Evolutionary conservation across 257 asterid species (phyloP).

Genomic region (Agastache rugosa): DNA sequence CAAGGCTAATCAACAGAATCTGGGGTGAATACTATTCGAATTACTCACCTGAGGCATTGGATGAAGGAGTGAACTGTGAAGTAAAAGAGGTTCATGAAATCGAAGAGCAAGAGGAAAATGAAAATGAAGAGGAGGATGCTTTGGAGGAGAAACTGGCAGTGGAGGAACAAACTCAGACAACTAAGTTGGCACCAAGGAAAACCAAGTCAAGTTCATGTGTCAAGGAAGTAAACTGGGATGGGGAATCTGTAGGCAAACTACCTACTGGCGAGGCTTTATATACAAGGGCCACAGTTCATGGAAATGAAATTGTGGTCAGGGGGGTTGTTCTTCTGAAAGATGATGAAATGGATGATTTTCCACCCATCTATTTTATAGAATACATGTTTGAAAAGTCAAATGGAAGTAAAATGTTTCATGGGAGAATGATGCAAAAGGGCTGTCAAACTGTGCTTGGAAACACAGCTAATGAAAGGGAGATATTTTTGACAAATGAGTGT

Average conservation of each 20-base stretch:
- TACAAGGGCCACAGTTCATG: constrained; percentile 58
- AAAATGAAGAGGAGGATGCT: constrained; percentile 77
- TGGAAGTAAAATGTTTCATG: constrained; percentile 85
- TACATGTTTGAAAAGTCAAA: constrained; percentile 80
- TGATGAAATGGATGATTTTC: constrained; percentile 54
- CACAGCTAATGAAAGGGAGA: constrained; percentile 82
- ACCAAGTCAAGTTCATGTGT: constrained; percentile 49
- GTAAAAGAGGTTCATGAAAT: constrained; percentile 66
- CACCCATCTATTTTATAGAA: constrained; percentile 67
- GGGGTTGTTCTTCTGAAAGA: constrained; percentile 66
- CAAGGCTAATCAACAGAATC: constrained; percentile 80
- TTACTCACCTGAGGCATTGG: constrained; percentile 67
- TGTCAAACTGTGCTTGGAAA: constrained; percentile 87
- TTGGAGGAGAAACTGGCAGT: constrained; percentile 53
- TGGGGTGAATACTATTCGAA: constrained; percentile 96
- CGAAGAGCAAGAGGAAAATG: constrained; percentile 78
- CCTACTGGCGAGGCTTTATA: constrained; percentile 65
- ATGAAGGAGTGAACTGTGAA: constrained; percentile 52
- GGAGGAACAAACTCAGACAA: constrained; percentile 45
- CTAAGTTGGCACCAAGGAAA: constrained; percentile 43
- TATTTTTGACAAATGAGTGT: constrained; percentile 83
- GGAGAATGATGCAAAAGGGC: constrained; percentile 77
- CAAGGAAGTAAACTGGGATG: constrained; percentile 70
- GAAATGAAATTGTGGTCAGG: constrained; percentile 61
- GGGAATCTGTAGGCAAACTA: constrained; percentile 60